Percentiles rank a stretch among this genome's conserved stretches.
Evolutionary conservation across 2,329 filamentous ascomycete species (phyloP).

Genomic region (Lasiodiplodia gonubiensis): DNA sequence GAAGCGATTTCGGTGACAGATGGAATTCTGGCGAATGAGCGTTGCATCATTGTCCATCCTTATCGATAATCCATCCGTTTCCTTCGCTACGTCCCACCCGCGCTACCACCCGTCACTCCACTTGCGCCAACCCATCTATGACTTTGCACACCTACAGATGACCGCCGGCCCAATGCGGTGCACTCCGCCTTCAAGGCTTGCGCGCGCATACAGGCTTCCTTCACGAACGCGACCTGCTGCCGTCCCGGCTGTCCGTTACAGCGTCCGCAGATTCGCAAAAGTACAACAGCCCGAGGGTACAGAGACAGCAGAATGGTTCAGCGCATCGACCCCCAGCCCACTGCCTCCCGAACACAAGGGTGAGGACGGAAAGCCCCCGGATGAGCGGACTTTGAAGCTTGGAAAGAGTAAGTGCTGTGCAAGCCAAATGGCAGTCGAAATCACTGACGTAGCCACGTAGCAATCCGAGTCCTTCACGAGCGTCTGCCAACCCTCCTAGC

Average conservation of each 20-base stretch:
- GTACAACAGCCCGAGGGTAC: conserved; percentile 39
- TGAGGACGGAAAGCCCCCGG: conserved; percentile 56
- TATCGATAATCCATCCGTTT: conserved; percentile 4
- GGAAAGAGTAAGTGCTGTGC: conserved; percentile 60
- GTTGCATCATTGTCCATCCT: conserved; percentile 11
- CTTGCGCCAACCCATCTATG: conserved; percentile 11
- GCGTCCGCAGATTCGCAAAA: conserved; percentile 38
- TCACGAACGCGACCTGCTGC: conserved; percentile 34
- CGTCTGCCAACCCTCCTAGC: conserved; percentile 66
- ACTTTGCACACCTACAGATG: conserved; percentile 39
- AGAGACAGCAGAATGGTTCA: conserved; percentile 53
- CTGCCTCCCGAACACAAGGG: conserved; percentile 35
- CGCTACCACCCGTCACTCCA: conserved; percentile 9
- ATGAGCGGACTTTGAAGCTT: conserved; percentile 66
- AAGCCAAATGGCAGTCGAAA: background rate
- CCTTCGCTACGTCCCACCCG: conserved; percentile 14
- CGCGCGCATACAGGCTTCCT: conserved; percentile 28
- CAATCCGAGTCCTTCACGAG: conserved; percentile 66
- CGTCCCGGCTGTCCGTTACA: background rate
- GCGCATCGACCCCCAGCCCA: conserved; percentile 44
- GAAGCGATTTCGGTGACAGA: background rate
- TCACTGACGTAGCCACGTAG: conserved; percentile 44
- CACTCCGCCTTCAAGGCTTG: conserved; percentile 45
- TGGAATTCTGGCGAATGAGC: conserved; percentile 1
- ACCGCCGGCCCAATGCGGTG: conserved; percentile 55